These are phyloP conservation scores for Kwoniella sp. DNA, from an alignment of 768 basidiomycete genomes.

Conservation along the genomic window DNA sequence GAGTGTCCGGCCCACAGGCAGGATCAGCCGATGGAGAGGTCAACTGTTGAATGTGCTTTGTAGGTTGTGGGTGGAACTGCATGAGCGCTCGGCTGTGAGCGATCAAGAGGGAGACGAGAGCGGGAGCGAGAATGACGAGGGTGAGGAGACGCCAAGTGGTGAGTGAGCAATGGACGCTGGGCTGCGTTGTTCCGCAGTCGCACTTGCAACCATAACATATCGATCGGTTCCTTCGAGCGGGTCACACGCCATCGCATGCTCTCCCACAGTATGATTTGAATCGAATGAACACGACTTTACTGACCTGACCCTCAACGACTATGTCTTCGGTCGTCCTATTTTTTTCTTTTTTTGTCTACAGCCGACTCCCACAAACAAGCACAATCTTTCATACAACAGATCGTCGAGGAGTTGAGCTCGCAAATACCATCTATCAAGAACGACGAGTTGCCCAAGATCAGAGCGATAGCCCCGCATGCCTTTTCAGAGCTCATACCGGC, in stretches of 20 bases:
- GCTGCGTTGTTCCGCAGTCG: no score
- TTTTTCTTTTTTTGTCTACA: neutral
- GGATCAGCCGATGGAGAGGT: conserved; percentile 50
- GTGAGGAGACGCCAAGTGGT: neutral
- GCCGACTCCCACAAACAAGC: neutral
- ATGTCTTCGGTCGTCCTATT: no score
- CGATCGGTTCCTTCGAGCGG: no score
- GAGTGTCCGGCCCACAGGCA: conserved; percentile 31
- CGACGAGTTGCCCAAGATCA: conserved; percentile 8
- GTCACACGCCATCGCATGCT: no score
- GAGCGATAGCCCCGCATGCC: neutral
- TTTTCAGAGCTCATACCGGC: conserved; percentile 15
- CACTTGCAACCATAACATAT: no score
- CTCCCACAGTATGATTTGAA: no score
- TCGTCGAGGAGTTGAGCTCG: conserved; percentile 4
- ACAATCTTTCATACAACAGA: neutral
- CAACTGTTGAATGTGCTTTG: conserved; percentile 47
- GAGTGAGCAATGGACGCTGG: no score
- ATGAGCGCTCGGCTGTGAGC: conserved; percentile 20
- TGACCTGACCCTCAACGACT: no score
- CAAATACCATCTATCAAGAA: conserved; percentile 15
- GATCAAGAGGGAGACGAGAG: conserved; percentile 4
- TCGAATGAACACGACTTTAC: no score
- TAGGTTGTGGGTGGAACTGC: conserved; percentile 33
- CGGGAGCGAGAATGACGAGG: neutral